Percentiles rank a stretch among this genome's conserved stretches.
phyloP scores from a whole-genome alignment of 2,329 filamentous ascomycete genomes.

The Colletotrichum euphorbiae region DNA sequence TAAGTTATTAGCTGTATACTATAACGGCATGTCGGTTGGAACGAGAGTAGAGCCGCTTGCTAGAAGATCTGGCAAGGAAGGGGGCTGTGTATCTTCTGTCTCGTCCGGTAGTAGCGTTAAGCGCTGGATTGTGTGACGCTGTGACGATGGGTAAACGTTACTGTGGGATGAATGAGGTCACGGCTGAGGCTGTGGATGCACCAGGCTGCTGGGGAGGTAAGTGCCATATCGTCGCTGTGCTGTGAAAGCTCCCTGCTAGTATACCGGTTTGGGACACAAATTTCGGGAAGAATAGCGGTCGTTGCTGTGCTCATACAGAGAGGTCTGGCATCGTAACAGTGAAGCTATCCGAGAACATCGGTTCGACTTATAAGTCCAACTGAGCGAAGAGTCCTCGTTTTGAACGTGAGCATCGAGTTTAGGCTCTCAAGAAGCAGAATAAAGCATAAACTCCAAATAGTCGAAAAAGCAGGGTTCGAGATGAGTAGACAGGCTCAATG shows the following conservation, averaged over 20 bases:
- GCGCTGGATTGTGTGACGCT: neutral
- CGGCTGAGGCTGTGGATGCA: slow-evolving; percentile 29
- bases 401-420: too few species aligned
- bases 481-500: neutral
- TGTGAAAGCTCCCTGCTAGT: neutral
- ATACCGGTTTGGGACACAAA: slow-evolving; percentile 7
- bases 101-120: neutral
- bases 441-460: neutral
- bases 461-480: neutral
- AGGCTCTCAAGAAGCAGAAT: too few species aligned
- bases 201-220: slow-evolving; percentile 9
- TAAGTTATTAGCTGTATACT: too few species aligned
- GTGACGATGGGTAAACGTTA: neutral
- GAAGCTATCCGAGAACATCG: neutral
- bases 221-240: slow-evolving; percentile 5
- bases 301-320: neutral
- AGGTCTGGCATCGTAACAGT: neutral
- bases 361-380: too few species aligned
- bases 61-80: slow-evolving; percentile 2
- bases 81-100: slow-evolving; percentile 3
- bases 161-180: slow-evolving; percentile 6
- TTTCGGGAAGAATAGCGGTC: slow-evolving; percentile 5
- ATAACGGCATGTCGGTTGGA: neutral
- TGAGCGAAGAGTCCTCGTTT: too few species aligned
- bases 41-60: neutral